phyloP scores from a whole-genome alignment of 768 basidiomycete genomes.

The Macrolepiota fuliginosa region DNA sequence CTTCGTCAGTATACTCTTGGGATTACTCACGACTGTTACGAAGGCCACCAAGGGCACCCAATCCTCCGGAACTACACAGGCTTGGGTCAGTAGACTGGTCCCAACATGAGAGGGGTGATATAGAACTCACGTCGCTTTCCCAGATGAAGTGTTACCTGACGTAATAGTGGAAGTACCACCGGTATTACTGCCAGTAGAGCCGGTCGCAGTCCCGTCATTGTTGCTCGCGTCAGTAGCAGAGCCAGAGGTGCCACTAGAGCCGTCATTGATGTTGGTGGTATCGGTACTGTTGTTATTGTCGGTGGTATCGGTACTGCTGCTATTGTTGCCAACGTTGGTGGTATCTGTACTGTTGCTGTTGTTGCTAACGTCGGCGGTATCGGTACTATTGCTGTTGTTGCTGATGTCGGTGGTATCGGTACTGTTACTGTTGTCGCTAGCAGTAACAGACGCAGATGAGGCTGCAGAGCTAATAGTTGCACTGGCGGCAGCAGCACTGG shows the following conservation, averaged over 20 bases:
- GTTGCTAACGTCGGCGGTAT: background rate
- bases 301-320: background rate
- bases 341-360: background rate
- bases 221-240: background rate
- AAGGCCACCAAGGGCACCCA: background rate
- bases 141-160: background rate
- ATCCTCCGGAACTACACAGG: background rate
- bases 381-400: background rate
- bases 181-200: background rate
- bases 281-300: background rate
- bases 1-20: background rate
- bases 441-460: background rate
- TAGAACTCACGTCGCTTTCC: background rate
- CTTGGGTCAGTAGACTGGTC: background rate
- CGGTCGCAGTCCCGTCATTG: background rate
- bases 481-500: background rate
- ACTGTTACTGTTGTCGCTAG: background rate
- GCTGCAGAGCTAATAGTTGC: background rate
- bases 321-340: background rate
- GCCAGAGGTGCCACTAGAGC: background rate
- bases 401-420: background rate
- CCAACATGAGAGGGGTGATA: background rate
- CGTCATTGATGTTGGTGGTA: background rate
- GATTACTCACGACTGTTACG: conserved; percentile 6
- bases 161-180: background rate